A percentile compares a stretch with the other conserved stretches of the same genome.
phyloP scores from a whole-genome alignment of 768 basidiomycete species.

The Austroboletus eburneus region DNA sequence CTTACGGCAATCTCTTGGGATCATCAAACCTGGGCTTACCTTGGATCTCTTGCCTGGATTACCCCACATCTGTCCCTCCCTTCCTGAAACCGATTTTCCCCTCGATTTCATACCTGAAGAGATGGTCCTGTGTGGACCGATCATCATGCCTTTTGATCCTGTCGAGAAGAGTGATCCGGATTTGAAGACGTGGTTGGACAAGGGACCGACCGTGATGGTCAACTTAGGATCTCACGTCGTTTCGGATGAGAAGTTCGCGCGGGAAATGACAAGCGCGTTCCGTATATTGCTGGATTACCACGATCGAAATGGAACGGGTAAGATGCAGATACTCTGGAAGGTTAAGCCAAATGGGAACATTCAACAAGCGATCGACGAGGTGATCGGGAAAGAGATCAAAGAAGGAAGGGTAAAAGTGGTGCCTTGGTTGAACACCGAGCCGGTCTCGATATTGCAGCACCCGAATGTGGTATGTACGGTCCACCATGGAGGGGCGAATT shows the following conservation, averaged over 20 bases:
- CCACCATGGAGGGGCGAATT: slow-evolving; percentile 4
- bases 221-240: background rate
- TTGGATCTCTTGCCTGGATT: background rate
- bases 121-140: background rate
- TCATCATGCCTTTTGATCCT: background rate
- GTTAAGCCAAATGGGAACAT: background rate
- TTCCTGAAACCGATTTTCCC: background rate
- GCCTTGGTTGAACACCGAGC: background rate
- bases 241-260: background rate
- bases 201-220: background rate
- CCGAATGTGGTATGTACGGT: slow-evolving; percentile 1
- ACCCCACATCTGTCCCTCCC: background rate
- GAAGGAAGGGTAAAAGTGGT: background rate
- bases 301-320: background rate
- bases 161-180: background rate
- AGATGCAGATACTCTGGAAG: background rate
- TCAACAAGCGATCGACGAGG: background rate
- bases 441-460: background rate
- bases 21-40: background rate
- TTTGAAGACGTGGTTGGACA: background rate
- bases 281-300: background rate
- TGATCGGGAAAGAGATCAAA: background rate
- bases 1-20: background rate
- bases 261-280: background rate
- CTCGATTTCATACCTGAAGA: background rate